These are phyloP conservation scores for Rhizopogon sp. DNA, from an alignment of 768 basidiomycete genomes.

Conservation along the genomic window DNA sequence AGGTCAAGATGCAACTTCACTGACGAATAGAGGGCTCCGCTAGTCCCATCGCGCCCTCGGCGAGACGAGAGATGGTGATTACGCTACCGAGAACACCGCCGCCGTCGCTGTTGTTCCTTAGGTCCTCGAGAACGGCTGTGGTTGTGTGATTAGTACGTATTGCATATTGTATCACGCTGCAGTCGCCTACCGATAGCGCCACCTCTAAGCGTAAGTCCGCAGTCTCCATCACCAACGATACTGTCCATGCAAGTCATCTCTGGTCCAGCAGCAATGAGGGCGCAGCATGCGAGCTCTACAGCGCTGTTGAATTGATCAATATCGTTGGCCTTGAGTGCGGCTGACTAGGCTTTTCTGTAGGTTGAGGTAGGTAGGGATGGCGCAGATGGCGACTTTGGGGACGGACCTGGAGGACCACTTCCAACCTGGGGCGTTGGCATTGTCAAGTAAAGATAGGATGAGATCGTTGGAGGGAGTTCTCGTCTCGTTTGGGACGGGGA, in stretches of 20 bases:
- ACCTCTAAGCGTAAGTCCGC: conserved; percentile 32
- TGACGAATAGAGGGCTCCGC: conserved; percentile 86
- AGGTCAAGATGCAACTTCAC: conserved; percentile 23
- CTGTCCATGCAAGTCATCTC: too few relatives aligned
- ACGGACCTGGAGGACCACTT: conserved; percentile 58
- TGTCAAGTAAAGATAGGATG: conserved; percentile 62
- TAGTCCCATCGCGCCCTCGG: conserved; percentile 89
- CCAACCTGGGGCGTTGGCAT: conserved; percentile 76
- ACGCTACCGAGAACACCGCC: conserved; percentile 60
- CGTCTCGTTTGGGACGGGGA: conserved; percentile 46
- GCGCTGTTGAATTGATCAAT: conserved; percentile 40
- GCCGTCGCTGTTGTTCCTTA: conserved; percentile 53
- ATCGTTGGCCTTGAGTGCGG: conserved; percentile 34
- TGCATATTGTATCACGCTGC: neutral
- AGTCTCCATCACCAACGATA: too few relatives aligned
- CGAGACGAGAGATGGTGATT: conserved; percentile 64
- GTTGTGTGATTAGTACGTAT: conserved; percentile 4
- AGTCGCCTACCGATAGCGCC: conserved; percentile 60
- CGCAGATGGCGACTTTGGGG: conserved; percentile 24
- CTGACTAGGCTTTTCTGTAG: conserved; percentile 1
- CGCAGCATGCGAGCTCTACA: too few relatives aligned
- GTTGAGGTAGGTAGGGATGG: conserved; percentile 8
- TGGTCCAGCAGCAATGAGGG: too few relatives aligned
- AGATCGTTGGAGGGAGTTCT: conserved; percentile 33
- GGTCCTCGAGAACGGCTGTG: conserved; percentile 55